Evolutionary conservation across 2,329 filamentous ascomycete genomes (phyloP), one percentile per base, ranked within the genome.

Genomic region (Myriosclerotinia scirpicola): DNA sequence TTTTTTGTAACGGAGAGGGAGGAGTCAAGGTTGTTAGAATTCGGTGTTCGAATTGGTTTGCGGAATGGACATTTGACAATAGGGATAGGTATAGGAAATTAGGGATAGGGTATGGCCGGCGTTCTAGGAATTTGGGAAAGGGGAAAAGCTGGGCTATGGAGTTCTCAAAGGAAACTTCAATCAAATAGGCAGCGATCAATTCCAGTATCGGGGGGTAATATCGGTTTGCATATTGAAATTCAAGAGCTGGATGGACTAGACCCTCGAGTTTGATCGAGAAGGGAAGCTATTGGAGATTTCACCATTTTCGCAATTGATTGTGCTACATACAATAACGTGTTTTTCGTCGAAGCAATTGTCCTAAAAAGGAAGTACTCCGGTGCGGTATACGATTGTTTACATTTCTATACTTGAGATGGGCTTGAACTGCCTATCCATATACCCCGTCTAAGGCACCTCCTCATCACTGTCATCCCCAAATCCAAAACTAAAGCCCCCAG

Each of bases 401-500:
- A 5, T 50, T 34, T 17, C 26, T 48, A 20, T 54, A 22, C 38
- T 8, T 5, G 5, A 22, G 44, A 30, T 14, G 5, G 17, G 22
- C 14, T 38, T n/a, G 6, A 44, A 46, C 15, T 7, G 12, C 9
- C 20, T 63, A 6, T 38, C 36, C 8, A 20, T 15, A 55, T 22
- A 26, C 34, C 5, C 2, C 8, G 30, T 64, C 73, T 66, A 77
- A 44, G 75, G 75, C 34, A 77, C 68, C 73, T 83, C 82, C 65
- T 79, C 78, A 73, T 83, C 81, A 74, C 81, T 83, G 66, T 84
- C 83, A 69, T 82, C 83, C 30, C 80, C 85, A 77, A 88, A 87
- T 22, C 85, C 85, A 79, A 91, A 91, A 72, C 84, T 87, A 73
- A 89, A 90, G 0, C 80, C 79, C 20, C 78, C 83, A 56, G 77